phyloP scores from a whole-genome alignment of 2,329 filamentous ascomycete genomes.

The Amylocarpus encephaloides region DNA sequence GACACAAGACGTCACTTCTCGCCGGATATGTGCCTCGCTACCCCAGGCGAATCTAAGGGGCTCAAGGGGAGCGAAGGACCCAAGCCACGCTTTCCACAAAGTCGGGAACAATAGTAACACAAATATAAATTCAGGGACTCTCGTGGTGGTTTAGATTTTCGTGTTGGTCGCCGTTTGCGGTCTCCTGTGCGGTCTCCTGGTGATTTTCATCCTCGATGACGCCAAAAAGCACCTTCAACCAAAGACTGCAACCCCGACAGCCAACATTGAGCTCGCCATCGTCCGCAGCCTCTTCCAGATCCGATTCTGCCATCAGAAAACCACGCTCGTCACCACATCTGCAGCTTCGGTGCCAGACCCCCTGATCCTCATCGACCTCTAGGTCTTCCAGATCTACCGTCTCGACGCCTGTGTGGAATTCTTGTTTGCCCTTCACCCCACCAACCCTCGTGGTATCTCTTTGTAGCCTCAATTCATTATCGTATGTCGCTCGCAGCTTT shows the following conservation, averaged over 20 bases:
- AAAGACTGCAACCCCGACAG: slow-evolving; percentile 60
- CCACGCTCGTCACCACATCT: slow-evolving; percentile 58
- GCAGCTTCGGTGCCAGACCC: slow-evolving; percentile 50
- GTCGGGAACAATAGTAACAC: neutral
- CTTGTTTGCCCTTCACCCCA: slow-evolving; percentile 17
- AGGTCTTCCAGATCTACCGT: slow-evolving; percentile 61
- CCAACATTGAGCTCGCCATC: slow-evolving; percentile 57
- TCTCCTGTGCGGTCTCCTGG: neutral
- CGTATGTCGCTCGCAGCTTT: slow-evolving; percentile 46
- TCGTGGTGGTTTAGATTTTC: neutral
- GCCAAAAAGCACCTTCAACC: slow-evolving; percentile 59
- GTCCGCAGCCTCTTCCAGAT: slow-evolving; percentile 53
- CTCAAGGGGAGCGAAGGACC: neutral
- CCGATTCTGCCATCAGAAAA: slow-evolving; percentile 51
- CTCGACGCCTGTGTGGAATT: slow-evolving; percentile 55
- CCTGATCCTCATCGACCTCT: slow-evolving; percentile 41
- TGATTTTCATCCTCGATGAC: slow-evolving; percentile 37
- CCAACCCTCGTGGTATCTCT: slow-evolving; percentile 17
- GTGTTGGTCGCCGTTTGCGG: neutral
- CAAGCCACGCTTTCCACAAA: neutral
- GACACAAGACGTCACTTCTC: neutral
- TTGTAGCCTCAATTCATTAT: slow-evolving; percentile 39
- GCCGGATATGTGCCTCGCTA: neutral
- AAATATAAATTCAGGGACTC: neutral
- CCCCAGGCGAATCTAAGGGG: neutral